Evolutionary conservation across 73 alveolate species (phyloP), one percentile per base, ranked within the genome.

Genomic region (Paramecium primaurelia): DNA sequence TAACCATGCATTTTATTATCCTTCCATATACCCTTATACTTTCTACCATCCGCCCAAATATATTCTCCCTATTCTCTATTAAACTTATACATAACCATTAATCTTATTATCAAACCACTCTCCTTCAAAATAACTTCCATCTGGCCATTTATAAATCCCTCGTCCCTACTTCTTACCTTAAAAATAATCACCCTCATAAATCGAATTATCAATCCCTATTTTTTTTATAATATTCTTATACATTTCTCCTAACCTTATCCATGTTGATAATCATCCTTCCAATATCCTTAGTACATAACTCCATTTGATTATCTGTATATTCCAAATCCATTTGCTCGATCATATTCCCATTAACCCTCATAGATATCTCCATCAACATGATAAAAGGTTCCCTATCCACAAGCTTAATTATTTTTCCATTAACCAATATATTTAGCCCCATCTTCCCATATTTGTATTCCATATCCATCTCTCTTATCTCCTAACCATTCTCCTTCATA

Each of bases 1-100:
- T 93, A 92, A 36, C 95, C 95, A 91, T 94, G 92, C 96, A 94
- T 94, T 47, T 93, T 85, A 84, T 95, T 93, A 59, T 92, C 96
- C 16, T 40, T 40, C 49, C 49, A 40, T 40, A 7, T 97, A n/a
- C 99, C 99, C 77, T 95, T 97, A 93, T 97, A 98, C 84, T 92
- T 95, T 59, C 99, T 95, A 28, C 99, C 99, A 94, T 98, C 99
- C 34, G 92, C 95, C 99, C 99, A 98, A 34, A 93, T 59, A 84
- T 95, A 98, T 69, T 93, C 90, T 8, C 99, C 99, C 83, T 40
- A 40, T 40, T 40, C 0, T 40, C 49, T 6, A 40, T 40, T 40
- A 40, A 40, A 40, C 1, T 40, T 40, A 6, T 40, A 40, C 49
- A 6, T 95, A 71, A 8, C 99, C 99, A 38, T 97, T 97, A 95